These are phyloP conservation scores for Alternaria dauci DNA, from an alignment of 2,329 filamentous ascomycete species.

Conservation along the genomic window DNA sequence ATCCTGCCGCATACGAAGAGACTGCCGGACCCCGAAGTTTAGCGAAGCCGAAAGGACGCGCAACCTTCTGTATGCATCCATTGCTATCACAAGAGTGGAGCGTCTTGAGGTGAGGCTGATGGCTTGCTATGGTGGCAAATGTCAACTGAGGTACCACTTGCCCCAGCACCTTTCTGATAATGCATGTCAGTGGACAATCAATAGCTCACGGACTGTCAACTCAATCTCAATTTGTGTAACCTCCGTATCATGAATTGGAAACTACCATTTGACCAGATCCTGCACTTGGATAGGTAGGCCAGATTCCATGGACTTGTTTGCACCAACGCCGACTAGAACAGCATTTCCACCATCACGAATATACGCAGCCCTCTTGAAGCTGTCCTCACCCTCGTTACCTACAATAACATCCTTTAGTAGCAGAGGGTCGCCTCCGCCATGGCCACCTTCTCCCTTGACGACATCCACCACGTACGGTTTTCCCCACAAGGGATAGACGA, in stretches of 20 bases:
- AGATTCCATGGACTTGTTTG: constrained; percentile 65
- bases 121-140: not conserved
- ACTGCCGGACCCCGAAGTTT: constrained; percentile 4
- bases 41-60: constrained; percentile 3
- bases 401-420: constrained; percentile 67
- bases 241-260: not conserved
- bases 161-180: not conserved
- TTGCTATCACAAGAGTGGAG: not conserved
- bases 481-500: constrained; percentile 63
- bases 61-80: not conserved
- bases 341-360: constrained; percentile 65
- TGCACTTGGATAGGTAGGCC: constrained; percentile 66
- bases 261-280: constrained; percentile 49
- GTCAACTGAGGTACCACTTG: not conserved
- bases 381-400: constrained; percentile 54
- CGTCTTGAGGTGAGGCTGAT: not conserved
- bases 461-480: constrained; percentile 65
- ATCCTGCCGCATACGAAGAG: not conserved
- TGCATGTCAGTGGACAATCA: not conserved
- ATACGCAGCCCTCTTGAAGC: constrained; percentile 65
- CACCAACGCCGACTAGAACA: constrained; percentile 67
- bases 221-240: not conserved
- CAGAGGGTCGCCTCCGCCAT: constrained; percentile 68
- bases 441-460: constrained; percentile 61
- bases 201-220: not conserved